Conservation (phyloP, 108 stramenopile genomes). For the Parmales sp. region DNA sequence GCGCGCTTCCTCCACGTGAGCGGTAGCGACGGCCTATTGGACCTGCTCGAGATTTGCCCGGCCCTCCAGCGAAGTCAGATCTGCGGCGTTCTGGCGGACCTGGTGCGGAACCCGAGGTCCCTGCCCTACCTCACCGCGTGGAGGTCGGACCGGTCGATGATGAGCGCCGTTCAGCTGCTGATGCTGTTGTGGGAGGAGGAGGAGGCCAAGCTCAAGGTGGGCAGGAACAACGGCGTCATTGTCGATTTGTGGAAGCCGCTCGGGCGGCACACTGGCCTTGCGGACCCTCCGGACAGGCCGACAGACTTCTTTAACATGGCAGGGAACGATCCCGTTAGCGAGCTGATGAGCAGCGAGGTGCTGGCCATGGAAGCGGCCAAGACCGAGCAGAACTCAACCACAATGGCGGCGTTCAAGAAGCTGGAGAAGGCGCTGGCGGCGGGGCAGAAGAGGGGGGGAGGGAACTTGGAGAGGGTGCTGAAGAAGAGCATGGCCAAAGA, state of each 20-base stretch:
- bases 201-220: constrained; percentile 26
- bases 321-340: neutral
- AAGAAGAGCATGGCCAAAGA: constrained; percentile 16
- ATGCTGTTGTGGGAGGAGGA: constrained; percentile 33
- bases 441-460: neutral
- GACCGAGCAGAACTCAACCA: constrained; percentile 8
- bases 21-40: constrained; percentile 31
- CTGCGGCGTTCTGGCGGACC: constrained; percentile 19
- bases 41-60: constrained; percentile 32
- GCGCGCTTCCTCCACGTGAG: constrained; percentile 24
- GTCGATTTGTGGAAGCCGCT: constrained; percentile 21
- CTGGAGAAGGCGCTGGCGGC: constrained; percentile 1
- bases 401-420: constrained; percentile 1
- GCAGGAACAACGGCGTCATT: constrained; percentile 19
- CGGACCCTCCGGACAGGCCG: constrained; percentile 7
- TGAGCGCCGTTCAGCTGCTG: constrained; percentile 23
- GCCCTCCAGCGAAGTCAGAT: constrained; percentile 28
- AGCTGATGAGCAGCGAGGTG: neutral
- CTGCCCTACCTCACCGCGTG: constrained; percentile 27
- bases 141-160: constrained; percentile 30
- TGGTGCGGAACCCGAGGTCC: constrained; percentile 23
- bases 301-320: neutral
- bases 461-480: neutral
- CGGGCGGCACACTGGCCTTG: constrained; percentile 11
- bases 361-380: neutral